phyloP scores from a whole-genome alignment of 139 green algal genomes.

The Coelastrella sp. region DNA sequence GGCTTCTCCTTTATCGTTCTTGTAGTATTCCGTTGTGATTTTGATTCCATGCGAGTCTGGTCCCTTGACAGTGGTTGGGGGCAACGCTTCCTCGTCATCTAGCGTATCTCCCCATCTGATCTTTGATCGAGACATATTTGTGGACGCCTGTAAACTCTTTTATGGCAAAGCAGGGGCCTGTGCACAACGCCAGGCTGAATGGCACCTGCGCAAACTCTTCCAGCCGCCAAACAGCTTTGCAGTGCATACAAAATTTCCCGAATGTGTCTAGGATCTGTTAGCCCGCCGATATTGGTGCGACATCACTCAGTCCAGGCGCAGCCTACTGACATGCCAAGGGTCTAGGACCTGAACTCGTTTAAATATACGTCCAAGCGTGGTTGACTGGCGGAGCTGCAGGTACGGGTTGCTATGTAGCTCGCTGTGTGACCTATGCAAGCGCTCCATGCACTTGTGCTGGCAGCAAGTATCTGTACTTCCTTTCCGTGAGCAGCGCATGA shows the following conservation, averaged over 20 bases:
- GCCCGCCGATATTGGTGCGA: neutral
- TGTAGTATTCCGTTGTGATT: slow-evolving; percentile 89
- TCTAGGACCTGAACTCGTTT: neutral
- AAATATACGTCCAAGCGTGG: too few relatives aligned
- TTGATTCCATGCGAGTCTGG: slow-evolving; percentile 95
- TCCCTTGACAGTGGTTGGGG: slow-evolving; percentile 73
- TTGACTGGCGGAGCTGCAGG: too few relatives aligned
- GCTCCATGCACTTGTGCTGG: too few relatives aligned
- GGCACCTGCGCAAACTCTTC: neutral
- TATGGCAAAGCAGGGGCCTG: too few relatives aligned
- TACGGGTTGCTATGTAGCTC: too few relatives aligned
- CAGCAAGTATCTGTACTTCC: too few relatives aligned
- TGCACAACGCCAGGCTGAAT: neutral
- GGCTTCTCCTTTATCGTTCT: slow-evolving; percentile 93
- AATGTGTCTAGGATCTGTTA: neutral
- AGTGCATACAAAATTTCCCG: neutral
- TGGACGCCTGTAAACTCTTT: too few relatives aligned
- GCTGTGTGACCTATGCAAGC: too few relatives aligned
- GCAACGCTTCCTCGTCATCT: slow-evolving; percentile 87
- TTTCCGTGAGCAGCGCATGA: too few relatives aligned
- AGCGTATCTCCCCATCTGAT: slow-evolving; percentile 93
- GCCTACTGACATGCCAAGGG: neutral
- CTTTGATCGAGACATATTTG: slow-evolving; percentile 31
- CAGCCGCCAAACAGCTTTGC: neutral
- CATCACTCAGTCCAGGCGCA: neutral